Conservation (phyloP, 108 stramenopile species). For the Pseudonitzschia pungens region DNA sequence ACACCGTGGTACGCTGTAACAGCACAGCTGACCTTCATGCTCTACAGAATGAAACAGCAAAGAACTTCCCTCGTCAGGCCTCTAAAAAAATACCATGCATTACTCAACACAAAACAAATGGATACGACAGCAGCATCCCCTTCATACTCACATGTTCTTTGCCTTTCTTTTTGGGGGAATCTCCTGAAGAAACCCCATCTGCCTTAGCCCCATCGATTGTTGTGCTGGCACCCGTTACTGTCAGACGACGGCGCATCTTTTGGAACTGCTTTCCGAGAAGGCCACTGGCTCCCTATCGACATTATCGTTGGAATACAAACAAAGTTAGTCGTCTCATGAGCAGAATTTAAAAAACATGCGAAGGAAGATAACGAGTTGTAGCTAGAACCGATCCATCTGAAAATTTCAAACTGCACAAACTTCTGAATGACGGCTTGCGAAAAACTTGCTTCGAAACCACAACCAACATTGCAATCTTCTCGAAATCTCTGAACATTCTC, state of each 20-base stretch:
- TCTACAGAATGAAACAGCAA: not conserved
- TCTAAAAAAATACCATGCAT: not conserved
- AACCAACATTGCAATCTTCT: no score
- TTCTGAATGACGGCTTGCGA: no score
- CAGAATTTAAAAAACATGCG: not conserved
- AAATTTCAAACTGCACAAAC: no score
- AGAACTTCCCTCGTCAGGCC: not conserved
- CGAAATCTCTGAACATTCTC: no score
- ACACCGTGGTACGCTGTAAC: constrained; percentile 95
- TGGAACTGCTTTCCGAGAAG: constrained; percentile 58
- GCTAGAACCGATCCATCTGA: no score
- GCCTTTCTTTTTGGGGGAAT: constrained; percentile 26
- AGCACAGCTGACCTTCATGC: constrained; percentile 46
- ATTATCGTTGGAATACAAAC: not conserved
- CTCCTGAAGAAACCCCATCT: constrained; percentile 28
- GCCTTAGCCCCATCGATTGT: constrained; percentile 69
- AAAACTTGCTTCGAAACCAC: no score
- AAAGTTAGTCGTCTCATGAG: not conserved
- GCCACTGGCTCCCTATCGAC: constrained; percentile 21
- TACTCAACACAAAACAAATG: not conserved
- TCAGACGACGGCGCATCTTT: constrained; percentile 89
- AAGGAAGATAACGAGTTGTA: not conserved
- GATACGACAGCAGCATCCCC: no score
- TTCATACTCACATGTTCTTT: constrained; percentile 32
- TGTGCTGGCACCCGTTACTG: constrained; percentile 74